Conservation (phyloP, 352 stramenopile species). For the Phytophthora aleatoria region DNA sequence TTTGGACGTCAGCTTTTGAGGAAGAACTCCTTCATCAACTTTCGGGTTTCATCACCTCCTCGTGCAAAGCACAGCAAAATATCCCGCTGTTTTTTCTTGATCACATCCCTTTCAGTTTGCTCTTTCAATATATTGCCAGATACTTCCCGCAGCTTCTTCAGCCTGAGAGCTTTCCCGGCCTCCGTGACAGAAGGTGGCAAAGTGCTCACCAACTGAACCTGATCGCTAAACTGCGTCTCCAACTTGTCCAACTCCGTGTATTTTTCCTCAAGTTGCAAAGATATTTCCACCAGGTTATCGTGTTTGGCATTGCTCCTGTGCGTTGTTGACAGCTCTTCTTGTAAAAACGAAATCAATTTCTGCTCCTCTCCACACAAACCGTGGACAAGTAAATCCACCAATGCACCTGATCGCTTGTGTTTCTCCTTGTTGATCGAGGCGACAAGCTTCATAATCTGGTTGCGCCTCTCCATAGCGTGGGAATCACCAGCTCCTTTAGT, state of each 20-base stretch:
- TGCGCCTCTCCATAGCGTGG: constrained; percentile 6
- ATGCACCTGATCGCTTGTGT: constrained; percentile 8
- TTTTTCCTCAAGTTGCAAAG: constrained; percentile 2
- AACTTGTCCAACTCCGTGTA: constrained; percentile 1
- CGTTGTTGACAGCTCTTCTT: neutral
- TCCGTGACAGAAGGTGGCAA: neutral
- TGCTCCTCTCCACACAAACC: constrained; percentile 4
- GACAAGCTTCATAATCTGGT: constrained; percentile 17
- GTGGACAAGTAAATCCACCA: constrained; percentile 5
- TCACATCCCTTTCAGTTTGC: neutral
- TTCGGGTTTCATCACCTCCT: neutral
- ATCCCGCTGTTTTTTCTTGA: neutral
- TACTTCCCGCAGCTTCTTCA: neutral
- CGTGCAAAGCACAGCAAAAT: neutral
- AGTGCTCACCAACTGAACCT: constrained; percentile 1
- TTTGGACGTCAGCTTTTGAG: neutral
- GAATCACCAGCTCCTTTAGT: constrained; percentile 11
- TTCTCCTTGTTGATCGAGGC: constrained; percentile 25
- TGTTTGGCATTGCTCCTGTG: neutral
- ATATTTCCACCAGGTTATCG: constrained; percentile 4
- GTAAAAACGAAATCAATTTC: constrained; percentile 1
- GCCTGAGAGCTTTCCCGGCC: neutral
- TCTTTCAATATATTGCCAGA: neutral
- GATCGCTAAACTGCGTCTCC: constrained; percentile 5
- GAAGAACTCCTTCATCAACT: neutral